Base-by-base conservation (phyloP, 257 asterid species). In the Apocynum venetum region DNA sequence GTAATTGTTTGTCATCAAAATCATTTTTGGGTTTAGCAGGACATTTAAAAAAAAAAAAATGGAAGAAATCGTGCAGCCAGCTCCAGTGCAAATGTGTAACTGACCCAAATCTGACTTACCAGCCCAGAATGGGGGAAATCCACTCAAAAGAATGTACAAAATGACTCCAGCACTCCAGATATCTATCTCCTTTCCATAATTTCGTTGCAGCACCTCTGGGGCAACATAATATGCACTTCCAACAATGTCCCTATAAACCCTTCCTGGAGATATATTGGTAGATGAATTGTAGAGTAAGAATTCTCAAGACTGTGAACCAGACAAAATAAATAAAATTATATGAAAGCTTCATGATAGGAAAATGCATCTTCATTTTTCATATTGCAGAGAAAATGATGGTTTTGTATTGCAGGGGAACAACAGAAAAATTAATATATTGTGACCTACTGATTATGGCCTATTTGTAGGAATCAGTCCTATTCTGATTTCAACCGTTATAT, bases 131-230 rank as follows among this genome's bases (percentile, higher is more conserved):
- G 89, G 89, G 72, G 89, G 89, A 73, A 80, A 82, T 72, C 89
- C 89, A 76, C 83, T 52, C 51, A 85, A 47, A 68, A 85, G 83
- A 79, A 85, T 85, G 76, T 85, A 85, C 8, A 85, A 43, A 14
- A 85, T 85, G 47, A 85, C 86, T 83, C 89, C 89, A 81, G 89
- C 86, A 56, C 89, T 85, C 89, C 89, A 85, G 8, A 85, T 80
- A 78, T 85, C 89, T 53, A 76, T 72, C 73, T 83, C 89, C 68
- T 83, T 85, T 14, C 89, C 89, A 63, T 83, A 85, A 8, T 46
- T 76, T 8, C 76, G 77, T 3, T 8, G 60, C 74, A 85, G 72
- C 15, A 85, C 83, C 74, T 85, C 89, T 3, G 89, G 89, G 4
- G 89, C 89, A 31, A 85, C 83, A 69, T 85, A 85, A 70, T 82